Base-by-base conservation (phyloP, 129 eudicot genomes). In the Kitagawia praeruptora region DNA sequence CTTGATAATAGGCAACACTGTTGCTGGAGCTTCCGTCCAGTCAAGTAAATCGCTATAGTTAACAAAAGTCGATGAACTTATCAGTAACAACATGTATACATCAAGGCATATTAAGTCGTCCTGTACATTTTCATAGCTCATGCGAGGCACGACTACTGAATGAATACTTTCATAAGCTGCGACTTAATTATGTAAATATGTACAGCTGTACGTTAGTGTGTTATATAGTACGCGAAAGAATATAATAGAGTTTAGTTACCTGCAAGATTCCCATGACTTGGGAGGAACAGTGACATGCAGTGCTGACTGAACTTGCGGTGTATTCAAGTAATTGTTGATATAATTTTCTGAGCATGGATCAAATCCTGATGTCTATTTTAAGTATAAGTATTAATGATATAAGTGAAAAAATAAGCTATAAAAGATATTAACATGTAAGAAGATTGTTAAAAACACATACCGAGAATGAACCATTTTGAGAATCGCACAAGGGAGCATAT, bases 281-380 rank as follows among this genome's bases (percentile, higher is more conserved):
- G 88, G 89, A 76, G 84, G 75, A 19, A 83, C 82, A 0, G 87
- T 89, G 79, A 79, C 97, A 28, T 91, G 93, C 58, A 91, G 85
- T 28, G 90, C 69, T 56, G 83, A 81, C 77, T 91, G 97, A 28
- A 91, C 97, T 53, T 83, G 75, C 40, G 86, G 91, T 41, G 67
- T 82, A 83, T 87, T 91, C 42, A 91, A 73, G 85, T 89, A 91
- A 40, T 78, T 31, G 46, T 47, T 39, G 11, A 87, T 84, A 34
- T 91, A 89, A 6, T 84, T 46, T 38, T 51, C 47, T 0, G 89
- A 74, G 85, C 97, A 89, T 25, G 97, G 93, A 87, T 91, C 97
- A 63, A 82, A 91, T 10, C 42, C 78, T 1, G 84, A 38, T 69
- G 58, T 27, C 93, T 89, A 83, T 76, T 76, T 40, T 11, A 44